phyloP scores from a whole-genome alignment of 257 asterid genomes.

The Galeopsis tetrahit region DNA sequence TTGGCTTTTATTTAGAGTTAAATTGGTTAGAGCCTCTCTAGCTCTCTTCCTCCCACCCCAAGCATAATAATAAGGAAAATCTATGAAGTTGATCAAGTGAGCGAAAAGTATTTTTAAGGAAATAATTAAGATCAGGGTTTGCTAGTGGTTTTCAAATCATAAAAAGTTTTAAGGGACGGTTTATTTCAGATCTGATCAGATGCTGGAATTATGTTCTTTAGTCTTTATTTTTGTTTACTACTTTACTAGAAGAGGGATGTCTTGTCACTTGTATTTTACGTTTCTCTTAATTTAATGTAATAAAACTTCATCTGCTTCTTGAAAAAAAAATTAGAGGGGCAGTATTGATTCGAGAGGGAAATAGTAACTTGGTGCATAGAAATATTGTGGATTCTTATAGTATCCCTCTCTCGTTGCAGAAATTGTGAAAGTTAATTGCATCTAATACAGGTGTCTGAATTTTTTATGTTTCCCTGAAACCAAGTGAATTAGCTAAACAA shows the following conservation, averaged over 20 bases:
- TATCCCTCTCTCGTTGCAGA: not conserved
- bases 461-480: not conserved
- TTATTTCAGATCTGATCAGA: not conserved
- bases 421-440: not conserved
- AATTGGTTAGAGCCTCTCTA: not conserved
- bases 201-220: not conserved
- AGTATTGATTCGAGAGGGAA: not conserved
- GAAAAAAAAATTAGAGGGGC: not conserved
- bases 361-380: not conserved
- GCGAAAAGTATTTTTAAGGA: not conserved
- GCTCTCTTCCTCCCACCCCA: not conserved
- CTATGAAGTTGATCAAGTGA: not conserved
- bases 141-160: not conserved
- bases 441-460: not conserved
- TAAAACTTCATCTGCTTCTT: not conserved
- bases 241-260: not conserved
- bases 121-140: not conserved
- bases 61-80: no score
- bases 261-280: not conserved
- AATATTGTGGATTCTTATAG: not conserved
- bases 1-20: constrained; percentile 4
- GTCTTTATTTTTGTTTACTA: not conserved
- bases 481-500: constrained; percentile 1
- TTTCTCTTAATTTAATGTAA: not conserved
- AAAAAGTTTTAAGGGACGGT: not conserved